Base-by-base conservation (phyloP, 495 filamentous ascomycete genomes). In the Articulospora tetracladia region DNA sequence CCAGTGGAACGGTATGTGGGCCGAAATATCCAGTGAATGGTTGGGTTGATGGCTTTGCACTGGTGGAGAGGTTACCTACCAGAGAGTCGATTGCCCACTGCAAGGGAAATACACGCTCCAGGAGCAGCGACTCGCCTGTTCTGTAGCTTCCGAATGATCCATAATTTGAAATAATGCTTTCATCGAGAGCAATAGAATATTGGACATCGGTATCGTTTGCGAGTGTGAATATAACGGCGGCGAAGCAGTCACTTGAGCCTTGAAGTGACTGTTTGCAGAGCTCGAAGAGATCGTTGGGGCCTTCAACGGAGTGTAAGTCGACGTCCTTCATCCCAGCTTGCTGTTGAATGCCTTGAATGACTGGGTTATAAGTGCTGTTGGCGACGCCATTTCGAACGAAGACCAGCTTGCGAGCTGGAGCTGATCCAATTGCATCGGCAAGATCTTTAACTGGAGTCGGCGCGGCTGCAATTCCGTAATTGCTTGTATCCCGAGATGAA, bases 201-300 rank as follows among this genome's bases (percentile, higher is more conserved):
- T 66, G 55, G 19, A 63, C 48, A 36, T 44, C 53, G 15, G 64
- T 66, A 2, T 63, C 54, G 36, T 66, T 66, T 20, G 49, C 63
- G 1, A 53, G 27, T 7, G 25, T 23, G 47, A 63, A 66, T 2
- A 66, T 28, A 6, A 66, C 48, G 23, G 64, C 60, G 0, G 64
- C 64, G 53, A 53, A 66, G 54, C 64, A 66, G 23, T 66, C 51
- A 36, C 64, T 66, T 23, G 20, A 6, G 22, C 60, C 64, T 25
- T 34, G 3, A 10, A 58, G 10, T 22, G 52, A 39, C 54, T 63
- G 64, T 20, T 58, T 36, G 57, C 64, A 66, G 10, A 55, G 48
- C 1, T 57, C 47, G 39, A 60, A 66, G 22, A 66, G 60, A 41
- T 63, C 57, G 49, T 60, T 53, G 0, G 60, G 36, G 17, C 63